Evolutionary conservation across 129 eudicot species (phyloP), one percentile per base, ranked within the genome.

Genomic region (Smallanthus sonchifolius): DNA sequence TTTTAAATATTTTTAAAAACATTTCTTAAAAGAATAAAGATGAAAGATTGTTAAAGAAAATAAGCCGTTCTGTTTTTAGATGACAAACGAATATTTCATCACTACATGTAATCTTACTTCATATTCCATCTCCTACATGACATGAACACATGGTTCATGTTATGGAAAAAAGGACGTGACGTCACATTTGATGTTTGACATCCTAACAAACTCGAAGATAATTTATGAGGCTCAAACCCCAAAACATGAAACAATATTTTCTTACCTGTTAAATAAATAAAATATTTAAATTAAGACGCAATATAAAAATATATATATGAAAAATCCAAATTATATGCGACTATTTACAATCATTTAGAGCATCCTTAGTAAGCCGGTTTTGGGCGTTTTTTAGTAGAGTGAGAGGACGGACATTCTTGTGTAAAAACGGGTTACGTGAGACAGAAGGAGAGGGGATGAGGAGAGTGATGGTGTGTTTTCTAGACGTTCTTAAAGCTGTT

Each of bases 141-240:
- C 75, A 52, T 71, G 65, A 45, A 74, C 78, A 74, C 78, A 62
- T 74, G 49, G 60, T 36, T 35, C 36, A 71, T 71, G 65, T 70
- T 37, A 54, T 19, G 54, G 19, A 15, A 51, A 52, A 28, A 65
- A 24, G 80, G 65, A 65, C 63, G 15, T 51, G 52, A 51, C 64
- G 65, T 75, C 73, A 75, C 40, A 49, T 49, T 65, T 75, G 72
- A 65, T 75, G 73, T 51, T 65, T 20, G 73, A 65, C 79, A 75
- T 75, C 65, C 38, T 38, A 75, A 75, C 72, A 75, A 75, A 51
- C 64, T 36, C 42, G 20, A 7, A 38, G 16, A 20, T 16, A 35
- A 52, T 49, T 51, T 37, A 75, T 49, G 79, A 75, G 42, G 39
- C 65, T 38, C 55, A 54, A 51, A 37, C 30, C 64, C 73, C 55